A percentile compares a stretch with the other conserved stretches of the same genome.
Conservation (phyloP, 306 rosid genomes). For the Mimosa pudica region DNA sequence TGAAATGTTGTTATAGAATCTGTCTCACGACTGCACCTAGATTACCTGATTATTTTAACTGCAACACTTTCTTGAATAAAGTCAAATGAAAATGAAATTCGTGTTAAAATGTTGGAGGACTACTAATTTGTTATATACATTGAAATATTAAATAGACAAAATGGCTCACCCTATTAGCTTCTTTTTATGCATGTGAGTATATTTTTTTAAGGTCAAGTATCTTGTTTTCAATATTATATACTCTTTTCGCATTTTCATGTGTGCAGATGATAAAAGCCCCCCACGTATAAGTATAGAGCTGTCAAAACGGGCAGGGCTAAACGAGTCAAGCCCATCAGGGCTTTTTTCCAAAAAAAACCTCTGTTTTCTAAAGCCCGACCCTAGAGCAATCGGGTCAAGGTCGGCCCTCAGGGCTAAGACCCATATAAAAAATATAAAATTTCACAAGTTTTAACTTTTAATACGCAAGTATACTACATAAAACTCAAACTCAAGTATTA, state of each 20-base stretch:
- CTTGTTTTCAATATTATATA: not conserved
- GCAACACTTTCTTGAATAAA: not conserved
- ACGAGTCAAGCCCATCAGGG: no score
- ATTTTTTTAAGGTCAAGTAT: not conserved
- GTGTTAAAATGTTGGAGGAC: not conserved
- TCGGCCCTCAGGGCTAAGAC: no score
- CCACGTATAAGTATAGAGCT: not conserved
- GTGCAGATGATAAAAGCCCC: not conserved
- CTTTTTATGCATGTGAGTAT: not conserved
- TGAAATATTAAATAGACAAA: not conserved
- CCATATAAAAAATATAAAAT: no score
- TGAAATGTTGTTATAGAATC: not conserved
- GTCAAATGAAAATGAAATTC: not conserved
- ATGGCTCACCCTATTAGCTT: not conserved
- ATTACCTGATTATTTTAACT: not conserved
- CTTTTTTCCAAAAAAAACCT: no score
- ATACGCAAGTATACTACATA: no score
- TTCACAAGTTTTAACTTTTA: no score
- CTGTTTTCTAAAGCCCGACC: no score
- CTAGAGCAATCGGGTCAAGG: no score
- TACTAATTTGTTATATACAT: not conserved
- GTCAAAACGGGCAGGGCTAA: no score
- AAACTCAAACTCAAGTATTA: no score
- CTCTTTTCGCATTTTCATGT: not conserved
- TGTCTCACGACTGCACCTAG: constrained; percentile 19